phyloP scores from a whole-genome alignment of 2,329 filamentous ascomycete genomes.

The Aspergillus tamarii region DNA sequence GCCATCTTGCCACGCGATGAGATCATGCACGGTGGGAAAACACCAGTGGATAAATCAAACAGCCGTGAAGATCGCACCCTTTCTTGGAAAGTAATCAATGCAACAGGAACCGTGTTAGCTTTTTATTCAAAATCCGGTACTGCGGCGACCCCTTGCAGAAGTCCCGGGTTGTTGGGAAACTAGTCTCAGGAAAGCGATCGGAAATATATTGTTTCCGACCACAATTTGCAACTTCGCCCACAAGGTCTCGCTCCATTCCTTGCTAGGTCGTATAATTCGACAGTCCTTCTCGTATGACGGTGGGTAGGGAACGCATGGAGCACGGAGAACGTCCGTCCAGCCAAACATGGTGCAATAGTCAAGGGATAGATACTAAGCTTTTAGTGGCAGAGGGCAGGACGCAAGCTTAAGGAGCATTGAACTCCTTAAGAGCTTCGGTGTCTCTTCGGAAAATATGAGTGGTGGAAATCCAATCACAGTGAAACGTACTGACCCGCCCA shows the following conservation, averaged over 20 bases:
- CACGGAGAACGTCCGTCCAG: conserved; percentile 4
- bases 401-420: not conserved
- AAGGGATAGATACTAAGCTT: not conserved
- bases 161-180: not conserved
- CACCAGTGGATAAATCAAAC: not conserved
- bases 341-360: not conserved
- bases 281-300: not conserved
- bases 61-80: conserved; percentile 6
- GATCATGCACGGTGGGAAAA: conserved; percentile 1
- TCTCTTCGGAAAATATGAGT: not conserved
- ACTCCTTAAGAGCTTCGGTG: not conserved
- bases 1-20: conserved; percentile 13
- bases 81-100: not conserved
- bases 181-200: not conserved
- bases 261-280: not conserved
- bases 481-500: not conserved
- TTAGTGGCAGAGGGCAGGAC: not conserved
- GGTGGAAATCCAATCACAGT: not conserved
- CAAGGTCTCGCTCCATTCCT: not conserved
- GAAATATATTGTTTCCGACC: not conserved
- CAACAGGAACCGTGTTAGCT: not conserved
- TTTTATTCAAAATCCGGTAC: not conserved
- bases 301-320: not conserved
- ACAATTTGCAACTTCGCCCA: not conserved
- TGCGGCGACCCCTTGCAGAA: not conserved